These are phyloP conservation scores for Pseudogymnoascus sp. DNA, from an alignment of 2,329 filamentous ascomycete species.

Conservation along the genomic window DNA sequence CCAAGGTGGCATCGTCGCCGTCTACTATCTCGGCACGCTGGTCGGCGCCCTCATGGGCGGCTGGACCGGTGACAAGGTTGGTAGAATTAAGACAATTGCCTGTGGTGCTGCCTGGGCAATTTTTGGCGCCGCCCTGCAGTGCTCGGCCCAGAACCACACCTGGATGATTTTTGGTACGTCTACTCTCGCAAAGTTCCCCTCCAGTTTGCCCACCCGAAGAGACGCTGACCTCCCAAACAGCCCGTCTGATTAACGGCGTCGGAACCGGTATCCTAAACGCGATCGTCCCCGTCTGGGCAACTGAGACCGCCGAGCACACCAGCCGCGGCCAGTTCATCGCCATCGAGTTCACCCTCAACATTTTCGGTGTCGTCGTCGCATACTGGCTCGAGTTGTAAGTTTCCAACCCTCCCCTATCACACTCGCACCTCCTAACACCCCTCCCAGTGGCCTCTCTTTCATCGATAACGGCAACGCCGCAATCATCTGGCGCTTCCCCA, in stretches of 20 bases:
- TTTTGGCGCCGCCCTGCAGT: slow-evolving; percentile 55
- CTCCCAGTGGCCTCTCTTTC: slow-evolving; percentile 45
- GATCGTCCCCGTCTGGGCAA: slow-evolving; percentile 64
- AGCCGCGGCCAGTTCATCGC: slow-evolving; percentile 62
- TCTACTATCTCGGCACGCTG: slow-evolving; percentile 52
- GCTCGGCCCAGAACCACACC: slow-evolving; percentile 53
- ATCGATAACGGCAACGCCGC: slow-evolving; percentile 48
- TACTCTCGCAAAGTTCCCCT: not conserved
- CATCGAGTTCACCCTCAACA: slow-evolving; percentile 66
- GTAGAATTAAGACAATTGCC: slow-evolving; percentile 56
- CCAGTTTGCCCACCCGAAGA: not conserved
- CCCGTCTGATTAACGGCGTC: slow-evolving; percentile 53
- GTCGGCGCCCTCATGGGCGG: slow-evolving; percentile 56
- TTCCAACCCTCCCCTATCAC: not conserved
- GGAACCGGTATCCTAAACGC: slow-evolving; percentile 64
- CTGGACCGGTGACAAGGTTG: slow-evolving; percentile 54
- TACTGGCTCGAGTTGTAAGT: slow-evolving; percentile 38
- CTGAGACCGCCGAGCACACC: slow-evolving; percentile 60
- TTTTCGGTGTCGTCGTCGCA: slow-evolving; percentile 41
- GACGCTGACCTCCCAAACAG: slow-evolving; percentile 20
- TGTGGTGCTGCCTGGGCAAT: slow-evolving; percentile 49
- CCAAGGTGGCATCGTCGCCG: slow-evolving; percentile 53
- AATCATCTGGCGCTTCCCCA: slow-evolving; percentile 60
- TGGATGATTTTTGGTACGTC: slow-evolving; percentile 62
- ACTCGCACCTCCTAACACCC: slow-evolving; percentile 11